Conservation (phyloP, 2,329 filamentous ascomycete species). For the Juglanconis juglandina region DNA sequence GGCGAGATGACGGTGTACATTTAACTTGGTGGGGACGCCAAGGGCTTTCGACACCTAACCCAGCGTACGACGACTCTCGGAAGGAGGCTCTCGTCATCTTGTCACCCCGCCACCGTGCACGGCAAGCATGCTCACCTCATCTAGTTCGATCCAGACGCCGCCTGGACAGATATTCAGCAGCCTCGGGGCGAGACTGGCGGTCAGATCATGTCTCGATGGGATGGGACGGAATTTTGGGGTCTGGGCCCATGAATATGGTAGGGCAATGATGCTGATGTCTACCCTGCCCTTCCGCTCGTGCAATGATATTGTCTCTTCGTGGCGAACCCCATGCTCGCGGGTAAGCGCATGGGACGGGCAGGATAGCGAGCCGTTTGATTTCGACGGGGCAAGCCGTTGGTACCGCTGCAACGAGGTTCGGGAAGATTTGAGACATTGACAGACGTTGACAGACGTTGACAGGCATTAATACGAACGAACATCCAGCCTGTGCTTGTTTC, state of each 20-base stretch:
- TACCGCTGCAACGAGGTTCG: not conserved
- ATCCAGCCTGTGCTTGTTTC: not conserved
- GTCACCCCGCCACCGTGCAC: slow-evolving; percentile 8
- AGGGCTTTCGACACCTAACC: slow-evolving; percentile 10
- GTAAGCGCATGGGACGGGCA: not conserved
- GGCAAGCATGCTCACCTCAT: slow-evolving; percentile 14
- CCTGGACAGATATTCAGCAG: not conserved
- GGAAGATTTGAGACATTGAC: slow-evolving; percentile 1
- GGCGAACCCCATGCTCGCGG: not conserved
- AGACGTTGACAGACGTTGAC: not conserved
- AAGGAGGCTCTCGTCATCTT: slow-evolving; percentile 15
- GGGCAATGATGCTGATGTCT: no score
- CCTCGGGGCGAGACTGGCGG: slow-evolving; percentile 10
- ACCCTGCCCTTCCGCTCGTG: no score
- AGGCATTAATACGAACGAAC: not conserved
- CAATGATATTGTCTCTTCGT: not conserved
- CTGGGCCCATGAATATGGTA: not conserved
- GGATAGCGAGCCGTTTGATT: no score
- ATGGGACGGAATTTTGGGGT: not conserved
- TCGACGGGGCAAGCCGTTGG: not conserved
- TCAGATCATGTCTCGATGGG: not conserved
- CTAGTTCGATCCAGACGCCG: not conserved
- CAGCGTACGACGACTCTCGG: slow-evolving; percentile 10
- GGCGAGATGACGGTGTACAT: slow-evolving; percentile 7
- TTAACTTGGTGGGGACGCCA: not conserved